Conservation (phyloP, 73 alveolate genomes). For the Uronychia binucleata region DNA sequence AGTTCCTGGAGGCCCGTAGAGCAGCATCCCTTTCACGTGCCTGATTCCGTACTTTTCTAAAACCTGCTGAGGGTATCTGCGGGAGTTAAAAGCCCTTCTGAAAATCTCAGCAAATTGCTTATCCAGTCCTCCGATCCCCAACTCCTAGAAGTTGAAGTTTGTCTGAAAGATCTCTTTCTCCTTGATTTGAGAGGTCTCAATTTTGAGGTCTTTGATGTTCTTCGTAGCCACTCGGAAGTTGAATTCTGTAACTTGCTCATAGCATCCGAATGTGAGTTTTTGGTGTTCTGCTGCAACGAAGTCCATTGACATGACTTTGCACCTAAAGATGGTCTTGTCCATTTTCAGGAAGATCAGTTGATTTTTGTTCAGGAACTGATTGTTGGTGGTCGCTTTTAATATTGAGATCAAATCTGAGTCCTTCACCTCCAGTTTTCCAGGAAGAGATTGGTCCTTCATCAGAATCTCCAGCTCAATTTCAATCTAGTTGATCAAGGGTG, state of each 20-base stretch:
- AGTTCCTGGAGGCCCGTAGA: constrained; percentile 99
- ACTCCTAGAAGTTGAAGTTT: constrained; percentile 96
- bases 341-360: constrained; percentile 13
- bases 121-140: constrained; percentile 99
- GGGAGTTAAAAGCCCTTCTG: constrained; percentile 99
- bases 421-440: background rate
- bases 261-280: constrained; percentile 19
- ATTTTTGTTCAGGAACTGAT: constrained; percentile 20
- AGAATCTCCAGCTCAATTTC: constrained; percentile 2
- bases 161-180: constrained; percentile 68
- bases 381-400: background rate
- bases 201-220: constrained; percentile 18
- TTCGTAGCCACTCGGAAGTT: background rate
- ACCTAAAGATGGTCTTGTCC: constrained; percentile 4
- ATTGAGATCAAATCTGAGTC: constrained; percentile 5
- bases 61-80: constrained; percentile 97
- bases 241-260: constrained; percentile 14
- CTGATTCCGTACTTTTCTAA: constrained; percentile 97
- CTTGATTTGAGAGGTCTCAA: constrained; percentile 34
- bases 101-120: constrained; percentile 96
- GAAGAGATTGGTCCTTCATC: background rate
- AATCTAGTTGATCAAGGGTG: background rate
- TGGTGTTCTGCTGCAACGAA: constrained; percentile 1
- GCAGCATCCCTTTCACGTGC: constrained; percentile 98
- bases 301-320: constrained; percentile 7